Base-by-base conservation (phyloP, 805 yeast genomes). In the Wickerhamiella sorbophila region DNA sequence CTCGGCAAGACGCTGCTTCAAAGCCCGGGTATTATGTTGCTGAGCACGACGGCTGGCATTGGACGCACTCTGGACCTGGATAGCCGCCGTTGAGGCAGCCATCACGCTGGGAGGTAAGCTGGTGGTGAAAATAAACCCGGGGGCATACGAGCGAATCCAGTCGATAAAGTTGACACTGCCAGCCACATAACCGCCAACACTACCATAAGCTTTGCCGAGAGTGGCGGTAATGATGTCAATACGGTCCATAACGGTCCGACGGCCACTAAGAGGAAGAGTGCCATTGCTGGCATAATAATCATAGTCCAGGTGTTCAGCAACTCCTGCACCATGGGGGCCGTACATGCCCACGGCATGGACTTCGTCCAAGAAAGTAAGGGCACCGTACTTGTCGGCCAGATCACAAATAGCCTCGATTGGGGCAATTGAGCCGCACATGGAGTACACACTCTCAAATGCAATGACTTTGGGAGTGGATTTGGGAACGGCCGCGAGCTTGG, bases 281-380 rank as follows among this genome's bases (percentile, higher is more conserved):
- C 38, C 31, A 31, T 51, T 75, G 65, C 46, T 50, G 56, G 83
- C 74, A 59, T 88, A 94, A 42, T 77, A 76, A 37, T 83, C 83
- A 53, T 86, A 91, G 64, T 91, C 84, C 55, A 81, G 69, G 61
- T 91, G 98, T 64, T 91, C 99, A 38, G 97, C 95, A 42, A 91
- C 97, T 66, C 99, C 99, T 27, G 95, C 98, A 58, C 99, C 99
- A 55, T 83, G 95, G 46, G 99, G 97, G 55, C 99, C 99, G 59
- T 91, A 91, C 79, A 91, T 74, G 43, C 99, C 99, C 37, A 91
- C 97, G 29, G 98, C 97, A 58, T 91, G 99, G 31, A 91, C 99
- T 64, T 91, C 99, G 61, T 91, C 99, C 60, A 91, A 69, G 63
- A 91, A 91, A 24, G 99, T 91, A 54, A 91, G 64, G 37, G 97